Evolutionary conservation across 257 asterid genomes (phyloP), one percentile per base, ranked within the genome.

Genomic region (Solanum arcanum): DNA sequence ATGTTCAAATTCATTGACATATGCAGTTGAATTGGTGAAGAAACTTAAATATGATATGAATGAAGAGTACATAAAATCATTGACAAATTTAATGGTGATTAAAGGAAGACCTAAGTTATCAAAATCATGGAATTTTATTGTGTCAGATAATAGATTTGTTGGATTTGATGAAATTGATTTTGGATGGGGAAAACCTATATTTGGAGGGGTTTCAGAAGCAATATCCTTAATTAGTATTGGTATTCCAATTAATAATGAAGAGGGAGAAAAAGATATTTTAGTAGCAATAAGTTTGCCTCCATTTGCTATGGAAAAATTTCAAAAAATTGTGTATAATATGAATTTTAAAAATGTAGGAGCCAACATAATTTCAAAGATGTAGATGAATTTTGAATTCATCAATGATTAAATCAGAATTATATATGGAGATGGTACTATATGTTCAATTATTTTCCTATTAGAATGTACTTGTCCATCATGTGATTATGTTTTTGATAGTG

Each of bases 81-180:
- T 52, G 68, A 78, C 73, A 3, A 86, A 89, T 42, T 31, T 76
- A 2, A 84, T 89, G 88, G 89, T 84, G 11, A 69, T 85, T 15
- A 84, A 35, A 35, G 7, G 39, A 35, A 35, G 39, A 35, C 39
- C 39, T 5, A 35, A 35, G 7, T 35, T 35, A 35, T 37, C 39
- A 37, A 37, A 37, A 37, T 37, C 39, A 5, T 59, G 27, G 68
- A 59, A 59, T 21, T 59, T 59, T 21, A 11, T 59, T 1, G 4
- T 59, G 1, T 20, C 68, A 59, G 10, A 59, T 59, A 20, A 7
- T 59, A 9, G 10, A n/a, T 9, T 5, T 1, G 2, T 11, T 49
- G 85, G 85, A 3, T 59, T 86, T 52, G 88, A 52, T 29, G 56
- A 75, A 42, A 9, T 56, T 27, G 76, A 86, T 76, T 86, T 73